Evolutionary conservation across 2,329 filamentous ascomycete species (phyloP).

Genomic region (Phaeophleospora eucalypticola): DNA sequence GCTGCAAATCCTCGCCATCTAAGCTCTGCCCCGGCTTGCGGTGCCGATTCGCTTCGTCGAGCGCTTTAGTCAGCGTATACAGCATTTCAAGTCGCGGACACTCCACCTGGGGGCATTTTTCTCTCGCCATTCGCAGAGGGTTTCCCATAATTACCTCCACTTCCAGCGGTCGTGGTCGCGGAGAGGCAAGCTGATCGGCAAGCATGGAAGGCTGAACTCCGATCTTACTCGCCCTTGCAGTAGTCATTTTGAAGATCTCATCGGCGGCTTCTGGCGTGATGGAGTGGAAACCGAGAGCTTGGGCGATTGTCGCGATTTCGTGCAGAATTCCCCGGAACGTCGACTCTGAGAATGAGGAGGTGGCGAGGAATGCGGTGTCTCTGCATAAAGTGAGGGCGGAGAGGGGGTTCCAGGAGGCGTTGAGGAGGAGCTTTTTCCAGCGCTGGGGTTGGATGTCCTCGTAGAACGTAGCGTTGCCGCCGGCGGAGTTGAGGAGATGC

Average conservation of each 20-base stretch:
- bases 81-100: constrained; percentile 43
- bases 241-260: constrained; percentile 35
- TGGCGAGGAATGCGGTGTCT: constrained; percentile 49
- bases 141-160: constrained; percentile 51
- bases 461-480: constrained; percentile 47
- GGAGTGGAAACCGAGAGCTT: constrained; percentile 36
- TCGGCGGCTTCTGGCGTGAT: constrained; percentile 38
- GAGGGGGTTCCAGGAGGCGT: constrained; percentile 59
- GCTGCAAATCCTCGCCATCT: constrained; percentile 16
- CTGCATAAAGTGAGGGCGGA: constrained; percentile 54
- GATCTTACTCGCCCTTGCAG: constrained; percentile 32
- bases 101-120: constrained; percentile 31
- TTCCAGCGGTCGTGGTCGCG: constrained; percentile 46
- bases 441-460: constrained; percentile 54
- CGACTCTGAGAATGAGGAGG: constrained; percentile 36
- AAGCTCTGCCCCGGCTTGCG: constrained; percentile 21
- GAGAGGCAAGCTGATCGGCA: constrained; percentile 41
- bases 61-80: constrained; percentile 43
- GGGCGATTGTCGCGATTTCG: constrained; percentile 43
- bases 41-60: constrained; percentile 35
- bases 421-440: constrained; percentile 60
- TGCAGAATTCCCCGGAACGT: constrained; percentile 43
- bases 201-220: constrained; percentile 50
- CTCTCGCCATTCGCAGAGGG: constrained; percentile 38
- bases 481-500: constrained; percentile 34